Conservation (phyloP, 163 green algal genomes). For the Trebouxiophyceae sp. region DNA sequence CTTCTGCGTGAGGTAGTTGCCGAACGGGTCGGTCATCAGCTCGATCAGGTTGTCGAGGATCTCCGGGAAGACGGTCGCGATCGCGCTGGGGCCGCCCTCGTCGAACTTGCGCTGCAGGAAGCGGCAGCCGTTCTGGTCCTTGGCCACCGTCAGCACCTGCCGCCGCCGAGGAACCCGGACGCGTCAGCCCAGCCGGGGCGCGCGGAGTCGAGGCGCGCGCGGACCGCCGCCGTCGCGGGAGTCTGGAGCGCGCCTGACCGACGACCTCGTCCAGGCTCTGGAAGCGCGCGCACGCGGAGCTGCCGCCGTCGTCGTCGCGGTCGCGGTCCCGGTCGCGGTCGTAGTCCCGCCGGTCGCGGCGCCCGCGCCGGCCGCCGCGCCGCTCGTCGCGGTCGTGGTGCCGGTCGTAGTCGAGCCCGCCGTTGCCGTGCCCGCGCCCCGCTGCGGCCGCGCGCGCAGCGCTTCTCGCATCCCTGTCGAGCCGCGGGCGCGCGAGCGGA, state of each 20-base stretch:
- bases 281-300: slow-evolving; percentile 36
- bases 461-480: neutral
- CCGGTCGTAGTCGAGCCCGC: neutral
- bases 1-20: slow-evolving; percentile 99
- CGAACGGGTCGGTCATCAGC: slow-evolving; percentile 98
- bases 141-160: slow-evolving; percentile 74
- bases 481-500: no score
- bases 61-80: slow-evolving; percentile 66
- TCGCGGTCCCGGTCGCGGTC: slow-evolving; percentile 18
- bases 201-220: no score
- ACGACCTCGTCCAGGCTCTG: slow-evolving; percentile 73
- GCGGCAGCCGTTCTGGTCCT: slow-evolving; percentile 97
- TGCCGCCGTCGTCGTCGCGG: slow-evolving; percentile 28
- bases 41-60: slow-evolving; percentile 82
- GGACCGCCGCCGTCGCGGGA: neutral
- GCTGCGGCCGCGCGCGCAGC: neutral
- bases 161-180: no score
- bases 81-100: slow-evolving; percentile 75
- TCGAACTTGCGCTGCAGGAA: slow-evolving; percentile 96
- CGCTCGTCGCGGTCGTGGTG: neutral
- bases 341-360: slow-evolving; percentile 13
- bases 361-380: slow-evolving; percentile 4
- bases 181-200: neutral
- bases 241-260: slow-evolving; percentile 28
- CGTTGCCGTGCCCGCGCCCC: slow-evolving; percentile 3